Base-by-base conservation (phyloP, 2,329 filamentous ascomycete genomes). In the Cercospora beticola region DNA sequence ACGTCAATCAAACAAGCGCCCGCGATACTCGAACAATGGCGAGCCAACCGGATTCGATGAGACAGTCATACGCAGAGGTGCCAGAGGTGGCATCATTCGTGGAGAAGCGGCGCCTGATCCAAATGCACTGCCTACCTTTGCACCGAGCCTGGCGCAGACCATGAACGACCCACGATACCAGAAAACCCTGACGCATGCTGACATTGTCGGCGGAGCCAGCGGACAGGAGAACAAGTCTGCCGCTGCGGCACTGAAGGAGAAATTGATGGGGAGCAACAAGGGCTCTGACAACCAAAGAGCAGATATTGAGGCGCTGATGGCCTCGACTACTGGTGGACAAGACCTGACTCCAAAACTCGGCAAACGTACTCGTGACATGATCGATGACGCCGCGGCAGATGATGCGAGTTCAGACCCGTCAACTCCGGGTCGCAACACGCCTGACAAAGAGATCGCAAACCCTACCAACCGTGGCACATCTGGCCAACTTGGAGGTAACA, bases 141-240 rank as follows among this genome's bases (percentile, higher is more conserved):
- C 84, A 21, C 87, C 87, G 14, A 82, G 83, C 46, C 79, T 82
- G 67, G 84, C 83, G 65, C 71, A 87, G 79, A 72, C 88, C 84
- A 76, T 87, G 30, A 84, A 69, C n/a, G 78, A 80, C 46, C 78
- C 78, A 83, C 70, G 86, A 86, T 75, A 87, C 2, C 83, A 85
- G 63, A 83, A 86, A 31, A 66, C 62, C 21, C 83, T 97, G 69
- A 97, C 93, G 7, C 92, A 97, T 78, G 93, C 94, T 73, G 92
- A 96, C 87, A 88, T 97, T 7, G 89, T 95, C 69, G 76, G 77
- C 40, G 73, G 74, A 2, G 68, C 90, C 68, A 87, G 86, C 28
- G 89, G 93, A 71, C 83, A 88, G 65, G 92, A 93, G 65, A 99
- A 99, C 82, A 97, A 97, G 81, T 97, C 93, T 76, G 95, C 95